Percentiles rank a stretch among this genome's conserved stretches.
These are phyloP conservation scores for Pelargonium myrrhifolium DNA, from an alignment of 441 rosid species.

Conservation along the genomic window DNA sequence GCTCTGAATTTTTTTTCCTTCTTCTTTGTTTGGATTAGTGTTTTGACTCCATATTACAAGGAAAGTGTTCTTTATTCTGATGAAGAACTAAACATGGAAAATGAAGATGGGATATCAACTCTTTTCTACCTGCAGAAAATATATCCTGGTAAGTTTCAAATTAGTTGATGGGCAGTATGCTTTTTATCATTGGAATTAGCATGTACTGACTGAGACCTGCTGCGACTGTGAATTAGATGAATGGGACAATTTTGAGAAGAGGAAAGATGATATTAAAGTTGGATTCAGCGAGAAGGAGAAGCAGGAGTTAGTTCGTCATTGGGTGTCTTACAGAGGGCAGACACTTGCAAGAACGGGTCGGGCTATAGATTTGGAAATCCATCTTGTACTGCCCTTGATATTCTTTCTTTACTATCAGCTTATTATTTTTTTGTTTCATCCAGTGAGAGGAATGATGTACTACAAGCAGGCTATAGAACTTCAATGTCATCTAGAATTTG, in stretches of 20 bases:
- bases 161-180: constrained; percentile 9
- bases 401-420: constrained; percentile 8
- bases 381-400: constrained; percentile 18
- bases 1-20: constrained; percentile 14
- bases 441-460: constrained; percentile 99
- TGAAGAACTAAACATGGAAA: constrained; percentile 73
- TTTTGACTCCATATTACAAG: constrained; percentile 88
- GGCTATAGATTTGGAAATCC: not conserved
- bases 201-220: constrained; percentile 15
- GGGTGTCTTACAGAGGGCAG: constrained; percentile 96
- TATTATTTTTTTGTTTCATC: constrained; percentile 18
- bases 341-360: constrained; percentile 96
- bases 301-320: constrained; percentile 46
- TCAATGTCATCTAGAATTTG: constrained; percentile 63
- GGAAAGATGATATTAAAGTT: constrained; percentile 35
- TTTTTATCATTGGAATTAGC: constrained; percentile 12
- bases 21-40: constrained; percentile 40
- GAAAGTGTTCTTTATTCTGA: constrained; percentile 90
- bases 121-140: constrained; percentile 84
- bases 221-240: constrained; percentile 56
- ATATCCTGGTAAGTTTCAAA: constrained; percentile 63
- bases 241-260: constrained; percentile 69
- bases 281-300: constrained; percentile 20
- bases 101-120: constrained; percentile 87
- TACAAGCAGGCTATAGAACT: constrained; percentile 72